Conservation (phyloP, 2,329 filamentous ascomycete species). For the Talaromyces sp. region DNA sequence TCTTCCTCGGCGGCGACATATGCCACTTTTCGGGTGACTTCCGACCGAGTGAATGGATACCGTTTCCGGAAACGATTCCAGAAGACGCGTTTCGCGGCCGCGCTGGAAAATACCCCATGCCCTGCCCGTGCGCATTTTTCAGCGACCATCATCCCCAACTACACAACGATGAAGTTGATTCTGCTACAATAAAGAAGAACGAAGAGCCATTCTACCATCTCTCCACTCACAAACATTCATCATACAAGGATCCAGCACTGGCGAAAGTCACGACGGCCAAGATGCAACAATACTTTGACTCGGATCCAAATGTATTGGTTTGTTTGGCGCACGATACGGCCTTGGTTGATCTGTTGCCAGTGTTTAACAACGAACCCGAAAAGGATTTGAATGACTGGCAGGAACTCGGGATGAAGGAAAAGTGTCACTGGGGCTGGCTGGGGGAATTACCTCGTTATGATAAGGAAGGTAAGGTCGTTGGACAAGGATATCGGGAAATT, state of each 20-base stretch:
- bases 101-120: constrained; percentile 6
- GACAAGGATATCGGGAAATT: not conserved
- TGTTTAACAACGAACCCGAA: not conserved
- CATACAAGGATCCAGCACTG: not conserved
- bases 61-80: not conserved
- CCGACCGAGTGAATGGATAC: not conserved
- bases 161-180: constrained; percentile 6
- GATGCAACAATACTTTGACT: not conserved
- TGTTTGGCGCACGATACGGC: not conserved
- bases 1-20: not conserved
- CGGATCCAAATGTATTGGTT: not conserved
- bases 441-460: not conserved
- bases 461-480: not conserved
- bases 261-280: not conserved
- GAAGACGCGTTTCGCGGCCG: not conserved
- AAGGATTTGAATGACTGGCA: not conserved
- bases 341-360: not conserved
- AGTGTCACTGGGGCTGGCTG: not conserved
- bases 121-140: constrained; percentile 8
- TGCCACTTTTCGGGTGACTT: not conserved
- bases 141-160: constrained; percentile 12
- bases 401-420: not conserved
- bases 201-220: not conserved
- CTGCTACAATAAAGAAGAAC: not conserved
- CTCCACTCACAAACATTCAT: not conserved